Evolutionary conservation across 139 green algal species (phyloP).

Genomic region (Auxenochlorella pyrenoidosa): DNA sequence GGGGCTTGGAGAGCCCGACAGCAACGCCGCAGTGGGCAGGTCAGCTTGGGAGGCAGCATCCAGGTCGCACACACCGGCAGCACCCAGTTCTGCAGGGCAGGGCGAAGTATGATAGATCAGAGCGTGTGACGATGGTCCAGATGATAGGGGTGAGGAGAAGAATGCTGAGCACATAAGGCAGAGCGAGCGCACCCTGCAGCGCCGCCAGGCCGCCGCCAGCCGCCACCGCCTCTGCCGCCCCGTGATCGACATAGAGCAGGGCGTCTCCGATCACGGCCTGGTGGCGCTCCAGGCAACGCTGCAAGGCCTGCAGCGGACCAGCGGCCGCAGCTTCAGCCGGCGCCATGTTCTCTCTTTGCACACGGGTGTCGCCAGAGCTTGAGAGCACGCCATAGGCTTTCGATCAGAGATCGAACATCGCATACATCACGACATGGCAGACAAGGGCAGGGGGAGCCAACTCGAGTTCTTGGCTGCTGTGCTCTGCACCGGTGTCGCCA

Average conservation of each 20-base stretch:
- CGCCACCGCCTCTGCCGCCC: constrained; percentile 8
- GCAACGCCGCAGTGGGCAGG: constrained; percentile 3
- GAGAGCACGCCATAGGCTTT: too few relatives aligned
- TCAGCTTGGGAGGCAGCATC: neutral
- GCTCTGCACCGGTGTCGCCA: too few relatives aligned
- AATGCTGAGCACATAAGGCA: neutral
- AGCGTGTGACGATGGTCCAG: too few relatives aligned
- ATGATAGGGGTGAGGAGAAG: too few relatives aligned
- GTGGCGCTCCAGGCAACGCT: neutral
- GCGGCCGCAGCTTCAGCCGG: too few relatives aligned
- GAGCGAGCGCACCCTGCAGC: neutral
- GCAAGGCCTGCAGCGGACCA: neutral
- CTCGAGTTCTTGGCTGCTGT: too few relatives aligned
- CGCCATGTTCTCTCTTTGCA: too few relatives aligned
- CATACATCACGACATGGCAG: too few relatives aligned
- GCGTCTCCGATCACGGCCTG: neutral
- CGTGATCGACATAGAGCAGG: neutral
- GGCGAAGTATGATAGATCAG: neutral
- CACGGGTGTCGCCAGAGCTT: too few relatives aligned
- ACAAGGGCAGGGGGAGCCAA: too few relatives aligned
- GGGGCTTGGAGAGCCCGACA: neutral
- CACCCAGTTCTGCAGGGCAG: constrained; percentile 1
- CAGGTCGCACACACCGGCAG: constrained; percentile 12
- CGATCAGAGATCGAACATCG: too few relatives aligned
- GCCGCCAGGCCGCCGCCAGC: neutral